Conservation (phyloP, 2,329 filamentous ascomycete species). For the Ilyonectria destructans region DNA sequence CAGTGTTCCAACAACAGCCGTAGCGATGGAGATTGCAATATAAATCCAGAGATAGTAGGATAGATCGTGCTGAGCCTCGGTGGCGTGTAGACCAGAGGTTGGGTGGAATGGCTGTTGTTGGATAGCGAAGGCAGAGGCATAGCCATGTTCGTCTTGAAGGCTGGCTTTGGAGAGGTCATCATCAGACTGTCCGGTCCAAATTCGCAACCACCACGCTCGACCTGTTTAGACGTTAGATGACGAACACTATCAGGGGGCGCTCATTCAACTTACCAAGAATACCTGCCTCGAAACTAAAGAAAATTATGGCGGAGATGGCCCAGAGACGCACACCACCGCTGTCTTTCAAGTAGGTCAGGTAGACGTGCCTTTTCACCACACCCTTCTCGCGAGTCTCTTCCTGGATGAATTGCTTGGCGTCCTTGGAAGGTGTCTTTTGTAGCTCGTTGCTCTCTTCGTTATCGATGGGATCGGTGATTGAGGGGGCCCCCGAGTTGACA, state of each 20-base stretch:
- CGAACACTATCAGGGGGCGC: background rate
- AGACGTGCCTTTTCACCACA: slow-evolving; percentile 78
- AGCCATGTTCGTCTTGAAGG: slow-evolving; percentile 55
- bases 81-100: slow-evolving; percentile 50
- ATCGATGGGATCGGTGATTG: slow-evolving; percentile 59
- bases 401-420: slow-evolving; percentile 81
- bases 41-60: slow-evolving; percentile 81
- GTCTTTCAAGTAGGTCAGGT: slow-evolving; percentile 76
- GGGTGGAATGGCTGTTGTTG: slow-evolving; percentile 64
- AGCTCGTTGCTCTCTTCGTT: slow-evolving; percentile 59
- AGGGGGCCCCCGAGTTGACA: slow-evolving; percentile 70
- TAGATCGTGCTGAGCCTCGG: slow-evolving; percentile 59
- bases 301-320: slow-evolving; percentile 69
- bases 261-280: slow-evolving; percentile 63
- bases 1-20: slow-evolving; percentile 73
- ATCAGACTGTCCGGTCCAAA: slow-evolving; percentile 69
- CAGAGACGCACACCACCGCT: slow-evolving; percentile 77
- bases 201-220: slow-evolving; percentile 75
- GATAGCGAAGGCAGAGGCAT: slow-evolving; percentile 62
- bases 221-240: slow-evolving; percentile 50
- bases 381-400: slow-evolving; percentile 83
- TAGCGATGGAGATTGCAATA: slow-evolving; percentile 75
- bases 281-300: slow-evolving; percentile 69
- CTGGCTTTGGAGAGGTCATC: slow-evolving; percentile 42
- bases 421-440: slow-evolving; percentile 67